These are phyloP conservation scores for Lepiota brunneoincarnata DNA, from an alignment of 768 basidiomycete species.

Conservation along the genomic window DNA sequence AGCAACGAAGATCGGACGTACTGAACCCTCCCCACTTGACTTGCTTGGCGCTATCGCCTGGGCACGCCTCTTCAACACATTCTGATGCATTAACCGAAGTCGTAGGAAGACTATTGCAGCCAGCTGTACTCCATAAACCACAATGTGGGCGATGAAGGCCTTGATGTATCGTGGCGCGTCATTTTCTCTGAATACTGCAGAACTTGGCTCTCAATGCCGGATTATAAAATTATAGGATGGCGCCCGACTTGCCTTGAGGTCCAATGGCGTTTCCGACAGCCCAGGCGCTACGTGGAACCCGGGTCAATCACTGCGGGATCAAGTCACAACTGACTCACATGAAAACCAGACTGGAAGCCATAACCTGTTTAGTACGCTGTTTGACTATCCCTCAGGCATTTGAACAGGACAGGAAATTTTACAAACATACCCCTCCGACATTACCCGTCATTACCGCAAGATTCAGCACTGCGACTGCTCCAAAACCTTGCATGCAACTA, in stretches of 20 bases:
- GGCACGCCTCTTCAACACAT: conserved; percentile 36
- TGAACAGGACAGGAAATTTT: background rate
- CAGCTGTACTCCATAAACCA: conserved; percentile 45
- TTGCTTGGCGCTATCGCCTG: conserved; percentile 27
- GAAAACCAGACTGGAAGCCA: conserved; percentile 47
- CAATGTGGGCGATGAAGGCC: conserved; percentile 44
- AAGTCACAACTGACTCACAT: conserved; percentile 24
- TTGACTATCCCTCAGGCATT: background rate
- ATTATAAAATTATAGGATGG: background rate
- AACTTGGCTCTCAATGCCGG: background rate
- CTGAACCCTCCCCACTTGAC: conserved; percentile 27
- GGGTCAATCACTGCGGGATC: background rate
- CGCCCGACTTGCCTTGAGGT: conserved; percentile 30
- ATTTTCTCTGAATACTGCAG: conserved; percentile 39
- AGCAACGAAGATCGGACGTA: conserved; percentile 8
- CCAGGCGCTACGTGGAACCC: conserved; percentile 34
- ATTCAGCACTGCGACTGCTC: conserved; percentile 44
- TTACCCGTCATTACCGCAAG: conserved; percentile 46
- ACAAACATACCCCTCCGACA: conserved; percentile 35
- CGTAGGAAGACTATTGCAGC: conserved; percentile 35
- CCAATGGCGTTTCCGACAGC: conserved; percentile 49
- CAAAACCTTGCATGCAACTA: conserved; percentile 45
- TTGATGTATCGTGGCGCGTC: conserved; percentile 46
- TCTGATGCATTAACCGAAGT: conserved; percentile 38
- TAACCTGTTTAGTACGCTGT: conserved; percentile 46